A percentile compares a stretch with the other conserved stretches of the same genome.
Evolutionary conservation across 345 rosid species (phyloP).

Genomic region (Noccaea caerulescens): DNA sequence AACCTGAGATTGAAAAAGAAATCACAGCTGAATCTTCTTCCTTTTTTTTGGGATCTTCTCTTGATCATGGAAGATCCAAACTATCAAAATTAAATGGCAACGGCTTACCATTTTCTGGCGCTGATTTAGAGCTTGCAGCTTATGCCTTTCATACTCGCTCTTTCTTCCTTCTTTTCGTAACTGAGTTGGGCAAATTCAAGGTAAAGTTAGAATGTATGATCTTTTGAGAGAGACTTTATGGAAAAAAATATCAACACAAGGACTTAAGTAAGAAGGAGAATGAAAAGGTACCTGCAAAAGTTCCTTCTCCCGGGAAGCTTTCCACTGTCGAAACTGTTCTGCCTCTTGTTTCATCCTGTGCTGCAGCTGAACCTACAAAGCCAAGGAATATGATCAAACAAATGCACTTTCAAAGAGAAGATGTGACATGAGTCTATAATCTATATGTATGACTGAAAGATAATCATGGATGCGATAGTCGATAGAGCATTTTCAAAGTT

Average conservation of each 20-base stretch:
- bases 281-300: constrained; percentile 70
- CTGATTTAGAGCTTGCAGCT: constrained; percentile 92
- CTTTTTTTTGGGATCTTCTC: background rate
- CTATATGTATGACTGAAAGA: constrained; percentile 7
- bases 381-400: constrained; percentile 23
- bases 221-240: constrained; percentile 5
- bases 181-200: constrained; percentile 48
- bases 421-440: background rate
- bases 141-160: constrained; percentile 98
- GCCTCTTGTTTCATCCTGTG: constrained; percentile 98
- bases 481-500: background rate
- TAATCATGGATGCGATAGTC: background rate
- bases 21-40: constrained; percentile 27
- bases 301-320: constrained; percentile 94
- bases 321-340: constrained; percentile 98
- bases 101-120: constrained; percentile 88
- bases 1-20: constrained; percentile 61
- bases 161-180: constrained; percentile 93
- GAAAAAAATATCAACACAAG: background rate
- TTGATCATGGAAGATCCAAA: constrained; percentile 17
- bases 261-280: constrained; percentile 12
- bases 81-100: constrained; percentile 9
- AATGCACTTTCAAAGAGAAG: constrained; percentile 24
- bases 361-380: constrained; percentile 86
- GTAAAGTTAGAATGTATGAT: constrained; percentile 16